Percentiles rank a stretch among this genome's conserved stretches.
These are phyloP conservation scores for Scheffersomyces lignicola DNA, from an alignment of 1,139 yeast species.

Conservation along the genomic window DNA sequence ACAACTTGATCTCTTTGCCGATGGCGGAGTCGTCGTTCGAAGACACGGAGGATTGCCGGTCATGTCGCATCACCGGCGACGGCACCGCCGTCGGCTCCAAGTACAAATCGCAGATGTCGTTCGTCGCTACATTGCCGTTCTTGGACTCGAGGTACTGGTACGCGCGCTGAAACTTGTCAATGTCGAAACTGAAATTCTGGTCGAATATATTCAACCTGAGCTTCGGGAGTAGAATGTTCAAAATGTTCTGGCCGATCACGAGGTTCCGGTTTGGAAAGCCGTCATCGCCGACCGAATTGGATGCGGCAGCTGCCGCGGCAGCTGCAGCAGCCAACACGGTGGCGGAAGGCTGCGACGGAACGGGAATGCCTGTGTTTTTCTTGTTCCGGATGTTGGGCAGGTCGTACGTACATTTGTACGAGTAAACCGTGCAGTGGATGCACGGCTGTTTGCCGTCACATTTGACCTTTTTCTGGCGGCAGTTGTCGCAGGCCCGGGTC, in stretches of 20 bases:
- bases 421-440: conserved; percentile 85
- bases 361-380: conserved; percentile 34
- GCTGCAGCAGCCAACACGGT: conserved; percentile 15
- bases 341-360: conserved; percentile 22
- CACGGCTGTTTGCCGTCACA: conserved; percentile 90
- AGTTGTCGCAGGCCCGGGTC: conserved; percentile 81
- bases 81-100: conserved; percentile 17
- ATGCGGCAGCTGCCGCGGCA: conserved; percentile 12
- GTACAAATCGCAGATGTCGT: conserved; percentile 27
- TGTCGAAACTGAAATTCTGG: conserved; percentile 31
- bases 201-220: conserved; percentile 40
- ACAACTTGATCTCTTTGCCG: conserved; percentile 56
- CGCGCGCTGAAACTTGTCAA: conserved; percentile 32
- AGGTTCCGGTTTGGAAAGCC: conserved; percentile 16
- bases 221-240: conserved; percentile 52
- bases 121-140: conserved; percentile 16
- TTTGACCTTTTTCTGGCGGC: conserved; percentile 76
- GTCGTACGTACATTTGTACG: conserved; percentile 69
- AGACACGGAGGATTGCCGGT: conserved; percentile 17
- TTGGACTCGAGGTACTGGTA: conserved; percentile 23
- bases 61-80: conserved; percentile 10
- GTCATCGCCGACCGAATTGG: conserved; percentile 8
- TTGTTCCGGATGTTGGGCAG: conserved; percentile 70
- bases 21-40: conserved; percentile 21
- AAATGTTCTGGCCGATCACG: conserved; percentile 26